Evolutionary conservation across 1,139 yeast genomes (phyloP), one percentile per base, ranked within the genome.

Genomic region (Debaryomyces sp.): DNA sequence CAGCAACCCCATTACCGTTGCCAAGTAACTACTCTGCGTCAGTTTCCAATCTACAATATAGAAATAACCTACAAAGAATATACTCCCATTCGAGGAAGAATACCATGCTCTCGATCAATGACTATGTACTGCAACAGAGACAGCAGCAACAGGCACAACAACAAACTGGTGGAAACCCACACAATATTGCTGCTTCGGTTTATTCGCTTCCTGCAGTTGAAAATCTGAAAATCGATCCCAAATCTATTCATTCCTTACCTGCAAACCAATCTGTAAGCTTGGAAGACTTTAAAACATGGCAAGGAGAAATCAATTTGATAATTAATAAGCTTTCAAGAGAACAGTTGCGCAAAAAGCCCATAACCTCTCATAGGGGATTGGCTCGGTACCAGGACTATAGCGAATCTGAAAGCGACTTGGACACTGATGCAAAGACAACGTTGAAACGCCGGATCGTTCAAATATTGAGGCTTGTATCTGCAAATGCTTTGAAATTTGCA

Each of bases 261-360:
- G 41, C 41, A 24, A 29, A 41, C 27, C 39, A 41, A 24, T 10
- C 47, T 13, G 36, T 41, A 10, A 41, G 33, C 7, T 50, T 68
- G 48, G 77, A 71, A 41, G 80, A 76, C 39, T 72, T 76, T 52
- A 70, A 67, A 48, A 65, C 62, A 21, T 76, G 81, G 81, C 81
- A 76, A 56, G 69, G 71, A 12, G 80, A 76, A 49, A 74, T 76
- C 33, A 76, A 75, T 53, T 55, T 66, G 45, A 67, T 75, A 33
- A 70, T 76, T 45, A 71, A 69, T 47, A 71, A 68, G 53, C 67
- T 76, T 43, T 66, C 77, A 8, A 61, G 69, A 43, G 80, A 76
- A 50, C 67, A 68, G 44, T 58, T 70, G 33, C 58, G 55, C 41
- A 54, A 41, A 29, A 55, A 52, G 39, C 46, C 47, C 10, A 47